Conservation (phyloP, 805 yeast species). For the Candida rishiriensis region DNA sequence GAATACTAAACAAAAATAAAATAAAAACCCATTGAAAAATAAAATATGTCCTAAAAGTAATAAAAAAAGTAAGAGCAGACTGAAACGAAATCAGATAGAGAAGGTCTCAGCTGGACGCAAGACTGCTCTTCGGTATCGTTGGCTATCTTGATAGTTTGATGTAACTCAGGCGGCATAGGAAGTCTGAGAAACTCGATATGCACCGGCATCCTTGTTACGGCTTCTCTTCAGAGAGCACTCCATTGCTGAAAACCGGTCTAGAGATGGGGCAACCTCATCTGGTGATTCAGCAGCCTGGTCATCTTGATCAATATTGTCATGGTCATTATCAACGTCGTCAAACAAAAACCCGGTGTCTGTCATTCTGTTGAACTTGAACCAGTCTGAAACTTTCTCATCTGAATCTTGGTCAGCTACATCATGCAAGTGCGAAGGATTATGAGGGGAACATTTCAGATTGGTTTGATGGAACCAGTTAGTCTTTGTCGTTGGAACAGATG, state of each 20-base stretch:
- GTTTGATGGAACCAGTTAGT: constrained; percentile 27
- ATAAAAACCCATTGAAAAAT: too few species aligned
- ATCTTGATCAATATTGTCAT: not conserved
- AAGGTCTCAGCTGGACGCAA: not conserved
- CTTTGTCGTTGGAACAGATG: constrained; percentile 34
- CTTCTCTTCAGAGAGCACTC: not conserved
- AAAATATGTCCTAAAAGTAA: too few species aligned
- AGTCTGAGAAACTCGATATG: not conserved
- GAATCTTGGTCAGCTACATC: not conserved
- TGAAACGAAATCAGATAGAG: constrained; percentile 1
- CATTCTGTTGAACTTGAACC: constrained; percentile 6
- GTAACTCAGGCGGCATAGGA: constrained; percentile 1
- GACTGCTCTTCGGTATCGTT: not conserved
- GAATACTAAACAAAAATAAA: too few species aligned
- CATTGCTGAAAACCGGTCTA: not conserved
- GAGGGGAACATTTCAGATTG: not conserved
- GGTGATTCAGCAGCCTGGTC: not conserved
- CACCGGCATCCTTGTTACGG: not conserved
- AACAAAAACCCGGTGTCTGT: constrained; percentile 15
- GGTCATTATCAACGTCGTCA: constrained; percentile 10
- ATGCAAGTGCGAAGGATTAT: constrained; percentile 5
- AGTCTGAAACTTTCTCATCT: not conserved
- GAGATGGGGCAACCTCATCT: not conserved
- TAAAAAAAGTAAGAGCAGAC: not conserved
- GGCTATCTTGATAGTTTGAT: too few species aligned